Conservation (phyloP, 192 early-diverging fungal genomes). For the Linnemannia exigua region DNA sequence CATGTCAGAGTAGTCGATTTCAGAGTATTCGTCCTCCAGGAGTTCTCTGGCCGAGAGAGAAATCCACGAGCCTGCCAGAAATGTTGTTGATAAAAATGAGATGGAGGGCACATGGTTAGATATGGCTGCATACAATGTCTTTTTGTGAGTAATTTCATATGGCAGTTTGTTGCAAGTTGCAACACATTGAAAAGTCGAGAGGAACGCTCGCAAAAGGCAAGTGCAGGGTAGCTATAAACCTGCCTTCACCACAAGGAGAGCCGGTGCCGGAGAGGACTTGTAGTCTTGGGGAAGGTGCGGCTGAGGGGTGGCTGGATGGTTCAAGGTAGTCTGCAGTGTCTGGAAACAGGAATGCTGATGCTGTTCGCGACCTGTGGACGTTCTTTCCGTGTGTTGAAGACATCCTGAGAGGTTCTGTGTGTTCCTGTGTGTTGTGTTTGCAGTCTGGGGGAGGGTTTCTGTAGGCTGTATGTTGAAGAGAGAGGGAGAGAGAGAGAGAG, state of each 20-base stretch:
- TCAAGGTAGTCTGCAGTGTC: conserved; percentile 52
- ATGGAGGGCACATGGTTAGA: neutral
- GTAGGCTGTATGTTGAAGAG: neutral
- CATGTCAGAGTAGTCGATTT: conserved; percentile 56
- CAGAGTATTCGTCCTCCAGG: conserved; percentile 52
- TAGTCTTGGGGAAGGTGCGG: conserved; percentile 31
- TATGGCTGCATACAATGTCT: neutral
- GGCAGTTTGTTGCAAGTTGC: neutral
- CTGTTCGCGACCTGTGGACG: conserved; percentile 25
- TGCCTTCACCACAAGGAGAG: conserved; percentile 55
- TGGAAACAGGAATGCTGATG: conserved; percentile 41
- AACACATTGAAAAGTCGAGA: neutral
- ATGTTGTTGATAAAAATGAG: neutral
- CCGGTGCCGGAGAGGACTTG: conserved; percentile 49
- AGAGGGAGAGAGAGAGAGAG: neutral
- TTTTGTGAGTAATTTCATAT: neutral
- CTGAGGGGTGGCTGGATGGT: conserved; percentile 20
- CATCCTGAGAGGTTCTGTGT: too few species aligned
- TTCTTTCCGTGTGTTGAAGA: neutral
- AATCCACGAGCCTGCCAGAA: conserved; percentile 41
- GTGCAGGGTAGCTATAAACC: conserved; percentile 1
- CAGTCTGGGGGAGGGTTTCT: neutral
- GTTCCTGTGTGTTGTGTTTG: neutral
- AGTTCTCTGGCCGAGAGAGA: conserved; percentile 50
- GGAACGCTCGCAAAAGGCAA: neutral